Evolutionary conservation across 805 yeast species (phyloP), one percentile per base, ranked within the genome.

Genomic region (Saturnispora ahearnii): DNA sequence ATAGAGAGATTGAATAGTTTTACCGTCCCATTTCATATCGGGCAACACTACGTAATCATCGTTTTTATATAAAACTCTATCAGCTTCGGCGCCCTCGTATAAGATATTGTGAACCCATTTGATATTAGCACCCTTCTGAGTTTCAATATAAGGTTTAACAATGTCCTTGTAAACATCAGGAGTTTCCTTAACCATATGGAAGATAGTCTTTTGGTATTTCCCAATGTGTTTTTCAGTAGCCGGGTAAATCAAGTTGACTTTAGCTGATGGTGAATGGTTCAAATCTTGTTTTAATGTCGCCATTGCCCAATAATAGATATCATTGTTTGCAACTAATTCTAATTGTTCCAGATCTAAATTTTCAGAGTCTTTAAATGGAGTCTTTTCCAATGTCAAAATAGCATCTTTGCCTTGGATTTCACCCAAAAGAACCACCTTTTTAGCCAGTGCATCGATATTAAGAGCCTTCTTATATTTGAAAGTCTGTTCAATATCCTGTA

Each of bases 11-110:
- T 80, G 87, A 61, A 83, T 56, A 29, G 79, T 79, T 45, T 73
- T 68, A 3, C 85, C 81, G 62, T 91, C 96, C 99, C 99, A 93
- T 63, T 90, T 90, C 95, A 91, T 87, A 65, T 91, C 97, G 0
- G 98, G 98, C 40, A 90, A 71, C 43, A 93, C 66, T 5, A 89
- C 79, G 60, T 86, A 87, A 21, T 77, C 77, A 30, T 79, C 76
- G 54, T 87, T 84, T 46, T 83, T 80, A 57, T 73, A 75, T 2
- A 89, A 72, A n/a, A 91, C 79, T 21, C 87, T 68, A 32, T 90
- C 97, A 0, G 87, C 74, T 64, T 91, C 99, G 24, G 84, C 87
- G 3, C 90, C 95, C 44, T 86, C 75, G 61, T 74, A 77, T 42
- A 93, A 68, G 48, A 91, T 91, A 59, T 89, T 90, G 53, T 79